A percentile compares a stretch with the other conserved stretches of the same genome.
Evolutionary conservation across 2,329 filamentous ascomycete genomes (phyloP).

Genomic region (Falciphora oryzae): DNA sequence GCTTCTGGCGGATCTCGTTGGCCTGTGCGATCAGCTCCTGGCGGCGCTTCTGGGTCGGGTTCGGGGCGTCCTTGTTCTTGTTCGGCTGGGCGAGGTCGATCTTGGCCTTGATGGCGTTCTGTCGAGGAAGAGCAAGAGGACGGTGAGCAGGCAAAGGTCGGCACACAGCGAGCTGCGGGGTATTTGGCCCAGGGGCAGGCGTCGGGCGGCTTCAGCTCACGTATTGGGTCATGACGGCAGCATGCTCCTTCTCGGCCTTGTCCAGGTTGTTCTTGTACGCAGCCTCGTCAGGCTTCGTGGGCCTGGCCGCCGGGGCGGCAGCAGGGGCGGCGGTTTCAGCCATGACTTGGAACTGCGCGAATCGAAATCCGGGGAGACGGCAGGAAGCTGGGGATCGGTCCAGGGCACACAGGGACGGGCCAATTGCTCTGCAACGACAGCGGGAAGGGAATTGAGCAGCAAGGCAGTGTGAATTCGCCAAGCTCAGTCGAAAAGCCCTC

Average conservation of each 20-base stretch:
- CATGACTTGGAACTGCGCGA: conserved; percentile 28
- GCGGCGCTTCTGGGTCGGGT: conserved; percentile 73
- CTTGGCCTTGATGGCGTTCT: conserved; percentile 86
- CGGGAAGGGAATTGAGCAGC: not conserved
- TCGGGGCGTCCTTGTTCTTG: conserved; percentile 72
- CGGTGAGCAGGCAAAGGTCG: conserved; percentile 2
- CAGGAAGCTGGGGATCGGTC: not conserved
- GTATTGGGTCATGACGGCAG: conserved; percentile 60
- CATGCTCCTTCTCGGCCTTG: conserved; percentile 81
- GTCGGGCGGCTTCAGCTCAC: conserved; percentile 20
- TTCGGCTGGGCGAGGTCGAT: conserved; percentile 74
- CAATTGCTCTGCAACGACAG: not conserved
- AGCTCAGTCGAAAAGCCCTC: not conserved
- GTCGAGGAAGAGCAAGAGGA: conserved; percentile 12
- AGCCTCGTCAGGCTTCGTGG: conserved; percentile 82
- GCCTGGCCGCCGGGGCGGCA: conserved; percentile 51
- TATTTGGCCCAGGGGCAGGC: too few species aligned
- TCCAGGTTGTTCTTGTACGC: conserved; percentile 73
- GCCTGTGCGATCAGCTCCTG: conserved; percentile 79
- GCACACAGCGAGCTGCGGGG: too few species aligned
- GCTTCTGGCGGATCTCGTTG: conserved; percentile 78
- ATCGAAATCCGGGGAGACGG: not conserved
- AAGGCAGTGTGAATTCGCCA: not conserved
- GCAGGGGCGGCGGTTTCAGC: conserved; percentile 40
- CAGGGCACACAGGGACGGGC: too few species aligned